Conservation (phyloP, 2,329 filamentous ascomycete species). For the Hypoxylon sp. region DNA sequence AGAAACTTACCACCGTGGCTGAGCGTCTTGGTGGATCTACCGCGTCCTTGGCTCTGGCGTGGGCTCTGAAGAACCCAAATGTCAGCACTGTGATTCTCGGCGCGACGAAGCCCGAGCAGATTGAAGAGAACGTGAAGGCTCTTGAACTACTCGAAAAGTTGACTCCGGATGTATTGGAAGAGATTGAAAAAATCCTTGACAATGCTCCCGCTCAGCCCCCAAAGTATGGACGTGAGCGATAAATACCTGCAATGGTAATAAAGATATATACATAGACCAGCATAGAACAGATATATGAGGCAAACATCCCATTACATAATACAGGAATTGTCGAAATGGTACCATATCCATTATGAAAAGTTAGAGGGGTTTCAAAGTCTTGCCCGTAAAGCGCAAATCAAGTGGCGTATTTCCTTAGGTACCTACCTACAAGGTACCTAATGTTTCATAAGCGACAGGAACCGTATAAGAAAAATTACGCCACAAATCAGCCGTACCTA, state of each 20-base stretch:
- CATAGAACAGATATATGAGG: background rate
- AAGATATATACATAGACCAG: background rate
- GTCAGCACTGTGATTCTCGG: conserved; percentile 69
- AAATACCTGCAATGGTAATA: background rate
- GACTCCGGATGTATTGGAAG: conserved; percentile 65
- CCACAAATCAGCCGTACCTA: too few relatives aligned
- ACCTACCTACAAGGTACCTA: too few relatives aligned
- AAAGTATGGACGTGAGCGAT: conserved; percentile 42
- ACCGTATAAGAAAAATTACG: too few relatives aligned
- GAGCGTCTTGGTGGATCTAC: conserved; percentile 70
- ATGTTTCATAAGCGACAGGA: too few relatives aligned
- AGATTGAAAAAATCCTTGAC: conserved; percentile 64
- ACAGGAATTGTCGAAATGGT: background rate
- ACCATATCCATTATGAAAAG: background rate
- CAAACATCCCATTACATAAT: background rate
- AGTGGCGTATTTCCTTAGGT: too few relatives aligned
- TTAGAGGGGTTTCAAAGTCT: too few relatives aligned
- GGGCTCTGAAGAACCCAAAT: conserved; percentile 69
- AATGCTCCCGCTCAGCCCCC: conserved; percentile 47
- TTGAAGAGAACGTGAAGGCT: conserved; percentile 66
- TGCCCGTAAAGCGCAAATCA: too few relatives aligned
- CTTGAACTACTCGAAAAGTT: conserved; percentile 64
- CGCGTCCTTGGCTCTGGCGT: conserved; percentile 66
- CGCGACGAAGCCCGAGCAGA: conserved; percentile 66
- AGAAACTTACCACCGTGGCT: conserved; percentile 65